Base-by-base conservation (phyloP, 148 eudicot species). In the Fallopia convolvulus region DNA sequence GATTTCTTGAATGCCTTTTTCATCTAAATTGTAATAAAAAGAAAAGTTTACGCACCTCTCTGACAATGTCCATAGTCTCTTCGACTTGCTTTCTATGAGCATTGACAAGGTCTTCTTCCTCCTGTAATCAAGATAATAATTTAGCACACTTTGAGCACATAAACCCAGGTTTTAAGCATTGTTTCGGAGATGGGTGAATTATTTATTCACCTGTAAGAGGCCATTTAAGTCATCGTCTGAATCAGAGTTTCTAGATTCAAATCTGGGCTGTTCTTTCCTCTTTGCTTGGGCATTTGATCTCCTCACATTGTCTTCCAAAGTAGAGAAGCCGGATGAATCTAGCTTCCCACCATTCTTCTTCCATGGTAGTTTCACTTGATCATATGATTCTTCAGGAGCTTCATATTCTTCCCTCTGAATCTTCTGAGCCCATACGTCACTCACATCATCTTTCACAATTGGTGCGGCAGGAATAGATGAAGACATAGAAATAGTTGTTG, bases 71-170 rank as follows among this genome's bases (percentile, higher is more conserved):
- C 99, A 95, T 91, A 36, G 99, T 95, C 80, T 92, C 94, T 86
- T 95, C 99, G 75, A 95, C 99, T 85, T 91, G 99, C 82, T 82
- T 95, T 75, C 99, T 83, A 79, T 95, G 99, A 74, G 97, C 97
- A 83, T 82, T 89, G 48, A 95, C 97, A 85, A 95, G 97, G 84
- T 95, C 99, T 84, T 95, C 99, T 87, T 95, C 99, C 82, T 95
- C 99, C 99, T 95, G 85, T 70, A 56, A 41, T 72, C 30, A 18
- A 73, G n/a, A 50, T 3, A 15, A 41, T 30, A 77, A 44, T 36
- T 36, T 26, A 76, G 17, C 5, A 7, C 47, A 30, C 32, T 52
- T 49, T 61, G 32, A 50, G 52, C 48, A 72, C 70, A 65, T 40
- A 76, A 42, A 58, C 46, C 32, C 36, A 2, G 49, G 44, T 77